Conservation (phyloP, 1,284 basidiomycete genomes). For the Marasmius oreades region DNA sequence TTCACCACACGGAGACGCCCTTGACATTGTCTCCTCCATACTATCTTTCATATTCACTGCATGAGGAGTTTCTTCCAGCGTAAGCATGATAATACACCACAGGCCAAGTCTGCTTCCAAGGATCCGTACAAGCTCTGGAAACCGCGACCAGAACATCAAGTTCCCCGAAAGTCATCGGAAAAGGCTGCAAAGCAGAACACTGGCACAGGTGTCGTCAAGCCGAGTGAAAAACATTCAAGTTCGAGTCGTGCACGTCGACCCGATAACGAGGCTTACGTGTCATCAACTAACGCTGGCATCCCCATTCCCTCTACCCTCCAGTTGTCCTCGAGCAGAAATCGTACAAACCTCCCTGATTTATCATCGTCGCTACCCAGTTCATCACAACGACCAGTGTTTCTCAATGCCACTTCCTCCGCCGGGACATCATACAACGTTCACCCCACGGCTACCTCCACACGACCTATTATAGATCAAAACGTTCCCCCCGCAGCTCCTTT, state of each 20-base stretch:
- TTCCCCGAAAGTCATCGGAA: constrained; percentile 10
- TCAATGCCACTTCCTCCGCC: not conserved
- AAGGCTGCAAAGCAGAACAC: constrained; percentile 10
- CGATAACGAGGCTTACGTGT: not conserved
- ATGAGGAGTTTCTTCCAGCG: constrained; percentile 52
- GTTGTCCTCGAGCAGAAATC: constrained; percentile 11
- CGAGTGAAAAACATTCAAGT: constrained; percentile 23
- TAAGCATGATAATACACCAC: constrained; percentile 34
- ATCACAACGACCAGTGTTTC: not conserved
- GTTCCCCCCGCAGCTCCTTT: not conserved
- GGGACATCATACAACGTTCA: not conserved
- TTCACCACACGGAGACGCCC: constrained; percentile 7
- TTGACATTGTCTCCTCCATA: not conserved
- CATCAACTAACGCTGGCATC: too few relatives aligned
- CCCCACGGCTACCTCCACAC: not conserved
- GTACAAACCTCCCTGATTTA: constrained; percentile 9
- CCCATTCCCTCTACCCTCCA: constrained; percentile 1
- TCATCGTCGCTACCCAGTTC: constrained; percentile 1
- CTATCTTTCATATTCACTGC: constrained; percentile 25
- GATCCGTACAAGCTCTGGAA: constrained; percentile 28
- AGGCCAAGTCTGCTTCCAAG: constrained; percentile 33
- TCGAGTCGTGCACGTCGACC: constrained; percentile 24
- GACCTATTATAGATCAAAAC: not conserved
- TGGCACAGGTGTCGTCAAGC: constrained; percentile 14
- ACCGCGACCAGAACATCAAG: constrained; percentile 10